Base-by-base conservation (phyloP, 1,139 yeast species). In the Suhomyces choctaworum region DNA sequence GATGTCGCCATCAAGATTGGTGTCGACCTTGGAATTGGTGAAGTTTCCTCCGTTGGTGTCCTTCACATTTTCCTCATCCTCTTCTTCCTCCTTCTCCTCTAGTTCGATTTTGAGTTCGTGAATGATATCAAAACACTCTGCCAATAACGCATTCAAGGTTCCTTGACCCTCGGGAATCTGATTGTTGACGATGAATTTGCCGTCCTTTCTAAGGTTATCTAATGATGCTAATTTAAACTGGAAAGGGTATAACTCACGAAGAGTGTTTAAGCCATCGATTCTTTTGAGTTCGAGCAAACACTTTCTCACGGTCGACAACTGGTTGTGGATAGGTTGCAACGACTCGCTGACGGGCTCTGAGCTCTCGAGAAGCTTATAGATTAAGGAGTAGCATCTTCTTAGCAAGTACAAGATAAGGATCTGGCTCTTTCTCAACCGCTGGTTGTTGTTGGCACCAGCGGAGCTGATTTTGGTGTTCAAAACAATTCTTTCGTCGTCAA, bases 101-200 rank as follows among this genome's bases (percentile, higher is more conserved):
- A 88, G 76, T 54, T 90, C 97, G 22, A 87, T 83, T 54, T 88
- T 84, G 53, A 92, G 70, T 62, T 92, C 98, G 56, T 92, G 90
- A 37, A 87, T 72, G 39, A 90, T 83, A 60, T 92, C 98, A 57
- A 88, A 92, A 60, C 97, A 90, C 59, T 90, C 97, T 2, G 96
- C 94, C 32, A 92, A 68, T 44, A 92, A 64, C 1, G 96, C 96
- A 58, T 82, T 89, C 44, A 92, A 70, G 25, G 95, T 82, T 8
- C 96, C 97, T 62, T 92, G 98, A 10, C 98, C 98, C 60, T 92
- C 97, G 6, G 98, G 98, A 25, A 90, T 82, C 45, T 86, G 85
- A 36, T 80, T 86, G 45, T 87, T 88, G 22, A 88, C 84, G 54
- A 85, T 79, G 53, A 92, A 92, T 65, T 86, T 90, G 22, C 98